phyloP scores from a whole-genome alignment of 2,329 filamentous ascomycete species.

The Beauveria medogensis region DNA sequence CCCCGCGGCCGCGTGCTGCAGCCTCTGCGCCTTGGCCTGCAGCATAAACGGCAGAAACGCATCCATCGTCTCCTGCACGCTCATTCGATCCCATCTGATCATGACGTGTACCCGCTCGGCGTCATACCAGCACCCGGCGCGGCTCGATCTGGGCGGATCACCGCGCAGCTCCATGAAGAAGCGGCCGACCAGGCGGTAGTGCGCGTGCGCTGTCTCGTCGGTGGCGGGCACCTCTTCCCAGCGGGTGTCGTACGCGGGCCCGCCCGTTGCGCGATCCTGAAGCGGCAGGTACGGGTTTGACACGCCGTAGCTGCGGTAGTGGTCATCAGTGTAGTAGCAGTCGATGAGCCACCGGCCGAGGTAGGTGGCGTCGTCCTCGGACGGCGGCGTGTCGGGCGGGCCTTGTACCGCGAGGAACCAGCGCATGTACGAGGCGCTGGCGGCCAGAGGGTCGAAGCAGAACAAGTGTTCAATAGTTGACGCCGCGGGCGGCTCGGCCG shows the following conservation, averaged over 20 bases:
- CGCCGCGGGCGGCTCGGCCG: background rate
- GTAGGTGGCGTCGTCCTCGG: background rate
- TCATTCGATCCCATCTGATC: background rate
- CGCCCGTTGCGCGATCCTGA: background rate
- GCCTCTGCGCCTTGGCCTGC: constrained; percentile 8
- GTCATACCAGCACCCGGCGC: constrained; percentile 11
- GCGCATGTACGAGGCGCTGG: constrained; percentile 6
- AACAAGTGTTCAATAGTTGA: constrained; percentile 6
- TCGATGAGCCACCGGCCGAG: constrained; percentile 10
- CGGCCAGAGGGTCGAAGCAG: constrained; percentile 10
- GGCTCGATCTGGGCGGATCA: constrained; percentile 2
- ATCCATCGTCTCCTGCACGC: constrained; percentile 7
- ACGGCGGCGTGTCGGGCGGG: constrained; percentile 7
- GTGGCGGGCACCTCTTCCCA: constrained; percentile 3
- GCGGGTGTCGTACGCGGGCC: background rate
- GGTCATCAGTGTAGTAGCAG: constrained; percentile 8
- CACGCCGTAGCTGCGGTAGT: background rate
- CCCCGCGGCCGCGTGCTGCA: background rate
- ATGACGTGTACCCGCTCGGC: constrained; percentile 11
- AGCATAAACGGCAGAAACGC: constrained; percentile 10
- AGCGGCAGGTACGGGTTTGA: background rate
- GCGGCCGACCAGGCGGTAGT: constrained; percentile 8
- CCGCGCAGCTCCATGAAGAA: constrained; percentile 10
- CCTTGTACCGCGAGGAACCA: constrained; percentile 9
- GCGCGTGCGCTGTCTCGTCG: background rate